Evolutionary conservation across 2,329 filamentous ascomycete genomes (phyloP).

Genomic region (Aspergillus fumigatus): DNA sequence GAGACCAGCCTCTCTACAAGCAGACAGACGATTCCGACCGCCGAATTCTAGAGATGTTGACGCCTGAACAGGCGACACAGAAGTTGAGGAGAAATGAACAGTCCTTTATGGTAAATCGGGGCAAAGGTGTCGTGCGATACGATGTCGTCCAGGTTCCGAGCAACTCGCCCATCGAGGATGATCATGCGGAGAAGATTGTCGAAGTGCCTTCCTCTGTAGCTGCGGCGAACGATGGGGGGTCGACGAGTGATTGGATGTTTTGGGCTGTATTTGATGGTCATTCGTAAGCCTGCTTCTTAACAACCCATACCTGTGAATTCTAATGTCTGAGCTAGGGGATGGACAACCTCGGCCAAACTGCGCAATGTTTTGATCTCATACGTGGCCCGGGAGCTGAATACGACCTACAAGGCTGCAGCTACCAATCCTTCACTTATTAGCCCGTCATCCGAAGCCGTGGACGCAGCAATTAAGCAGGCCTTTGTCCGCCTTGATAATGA

Average conservation of each 20-base stretch:
- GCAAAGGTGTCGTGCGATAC: conserved; percentile 87
- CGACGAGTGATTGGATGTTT: conserved; percentile 94
- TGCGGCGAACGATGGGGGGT: conserved; percentile 50
- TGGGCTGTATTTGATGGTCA: conserved; percentile 99
- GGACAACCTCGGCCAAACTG: conserved; percentile 95
- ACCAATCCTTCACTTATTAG: conserved; percentile 53
- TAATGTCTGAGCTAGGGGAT: conserved; percentile 58
- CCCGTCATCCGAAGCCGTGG: conserved; percentile 75
- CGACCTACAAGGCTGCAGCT: conserved; percentile 75
- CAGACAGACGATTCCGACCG: conserved; percentile 77
- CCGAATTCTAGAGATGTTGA: conserved; percentile 92
- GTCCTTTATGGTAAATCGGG: conserved; percentile 84
- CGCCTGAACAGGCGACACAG: conserved; percentile 85
- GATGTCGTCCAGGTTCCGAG: conserved; percentile 91
- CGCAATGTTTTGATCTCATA: conserved; percentile 88
- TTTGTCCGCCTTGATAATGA: conserved; percentile 88
- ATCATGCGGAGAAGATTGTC: conserved; percentile 97
- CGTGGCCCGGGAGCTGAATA: conserved; percentile 87
- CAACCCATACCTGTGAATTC: background rate
- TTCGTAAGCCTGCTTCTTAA: conserved; percentile 55
- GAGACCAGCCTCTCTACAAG: conserved; percentile 83
- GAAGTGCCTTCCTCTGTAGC: conserved; percentile 67
- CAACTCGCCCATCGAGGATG: conserved; percentile 97
- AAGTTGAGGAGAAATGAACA: conserved; percentile 86
- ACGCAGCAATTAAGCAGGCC: conserved; percentile 85